Evolutionary conservation across 2,329 filamentous ascomycete genomes (phyloP).

Genomic region (Fusarium longipes): DNA sequence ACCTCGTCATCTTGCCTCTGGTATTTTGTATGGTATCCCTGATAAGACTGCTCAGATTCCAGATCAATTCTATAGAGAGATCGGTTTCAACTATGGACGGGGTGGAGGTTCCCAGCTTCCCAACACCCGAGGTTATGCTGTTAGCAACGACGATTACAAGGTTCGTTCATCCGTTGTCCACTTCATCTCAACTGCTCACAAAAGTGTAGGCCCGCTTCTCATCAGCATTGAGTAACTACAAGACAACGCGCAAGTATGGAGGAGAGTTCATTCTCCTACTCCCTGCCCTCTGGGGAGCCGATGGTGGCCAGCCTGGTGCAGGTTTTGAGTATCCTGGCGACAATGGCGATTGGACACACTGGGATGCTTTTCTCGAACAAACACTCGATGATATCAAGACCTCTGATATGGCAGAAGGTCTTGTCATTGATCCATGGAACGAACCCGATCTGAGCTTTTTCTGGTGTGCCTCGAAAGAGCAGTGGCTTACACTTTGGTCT

Average conservation of each 20-base stretch:
- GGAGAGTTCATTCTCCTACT: slow-evolving; percentile 59
- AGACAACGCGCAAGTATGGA: slow-evolving; percentile 47
- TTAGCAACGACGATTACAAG: slow-evolving; percentile 9
- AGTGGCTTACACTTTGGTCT: slow-evolving; percentile 35
- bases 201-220: slow-evolving; percentile 6
- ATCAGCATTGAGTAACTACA: slow-evolving; percentile 27
- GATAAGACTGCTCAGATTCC: slow-evolving; percentile 26
- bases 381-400: slow-evolving; percentile 53
- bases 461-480: slow-evolving; percentile 31
- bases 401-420: slow-evolving; percentile 51
- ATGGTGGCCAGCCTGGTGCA: slow-evolving; percentile 54
- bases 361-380: slow-evolving; percentile 56
- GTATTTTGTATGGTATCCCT: slow-evolving; percentile 29
- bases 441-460: slow-evolving; percentile 57
- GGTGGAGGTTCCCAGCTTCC: slow-evolving; percentile 28
- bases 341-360: slow-evolving; percentile 59
- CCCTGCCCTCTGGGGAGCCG: slow-evolving; percentile 61
- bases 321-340: slow-evolving; percentile 59
- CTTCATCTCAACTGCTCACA: neutral
- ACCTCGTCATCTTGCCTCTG: slow-evolving; percentile 26
- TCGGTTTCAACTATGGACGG: slow-evolving; percentile 29
- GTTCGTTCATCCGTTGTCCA: accelerated
- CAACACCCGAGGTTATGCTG: slow-evolving; percentile 6
- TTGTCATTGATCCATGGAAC: slow-evolving; percentile 65
- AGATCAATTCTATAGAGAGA: slow-evolving; percentile 13